Base-by-base conservation (phyloP, 495 filamentous ascomycete genomes). In the Haplographium delicatum region DNA sequence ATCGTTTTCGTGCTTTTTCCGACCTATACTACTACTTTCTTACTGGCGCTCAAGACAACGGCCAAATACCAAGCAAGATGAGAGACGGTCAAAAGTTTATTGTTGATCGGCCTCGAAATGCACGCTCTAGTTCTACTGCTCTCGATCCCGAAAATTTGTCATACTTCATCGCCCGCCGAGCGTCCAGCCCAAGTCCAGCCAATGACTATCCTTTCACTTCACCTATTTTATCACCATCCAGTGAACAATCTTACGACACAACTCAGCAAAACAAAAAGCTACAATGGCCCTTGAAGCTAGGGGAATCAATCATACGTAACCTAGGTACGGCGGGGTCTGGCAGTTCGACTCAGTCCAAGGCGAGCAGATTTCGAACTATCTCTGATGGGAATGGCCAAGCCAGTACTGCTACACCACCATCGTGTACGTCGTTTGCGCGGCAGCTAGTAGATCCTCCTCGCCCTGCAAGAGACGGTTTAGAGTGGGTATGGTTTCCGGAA, bases 401-500 rank as follows among this genome's bases (percentile, higher is more conserved):
- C 2, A 34, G 19, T 1, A 5, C 15, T 34, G 19, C 35, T 13
- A 30, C 28, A 22, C 20, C 15, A 5, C 24, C 28, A 25, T 50
- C 26, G 6, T 54, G 23, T 27, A 26, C 45, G 0, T 25, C 24
- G 2, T 8, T 23, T 24, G 22, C 27, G 16, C 49, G 51, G 6
- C 33, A 56, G 48, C 39, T 47, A 13, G 46, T 43, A 50, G 74
- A 79, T 40, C 75, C 75, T 5, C 75, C 75, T 22, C 66, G 75
- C 7, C 70, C 72, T 0, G 57, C 75, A 39, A 72, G 57, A 42
- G 65, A 72, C 7, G 73, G 75, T 1, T 63, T 62, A 44, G 75
- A 79, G 61, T 79, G 70, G 75, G 74, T 79, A 8, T 79, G 74
- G 75, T 77, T 72, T 55, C 74, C 75, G 1, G 70, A 71, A 30